Base-by-base conservation (phyloP, 139 green algal species). In the Chlorella sp. region DNA sequence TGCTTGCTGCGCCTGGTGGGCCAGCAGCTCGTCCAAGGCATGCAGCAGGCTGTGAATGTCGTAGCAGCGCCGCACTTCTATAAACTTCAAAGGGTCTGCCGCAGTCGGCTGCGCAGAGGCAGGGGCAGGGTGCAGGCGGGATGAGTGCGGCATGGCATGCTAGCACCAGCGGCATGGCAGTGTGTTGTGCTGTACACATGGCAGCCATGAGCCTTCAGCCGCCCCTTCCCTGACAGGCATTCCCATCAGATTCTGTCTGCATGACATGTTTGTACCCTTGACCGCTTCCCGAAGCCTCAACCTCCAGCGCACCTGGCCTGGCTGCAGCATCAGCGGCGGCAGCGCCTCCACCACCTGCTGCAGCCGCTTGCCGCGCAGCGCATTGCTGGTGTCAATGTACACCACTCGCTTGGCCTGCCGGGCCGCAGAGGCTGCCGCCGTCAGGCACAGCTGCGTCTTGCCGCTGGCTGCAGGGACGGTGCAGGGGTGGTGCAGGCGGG, bases 391-490 rank as follows among this genome's bases (percentile, higher is more conserved):
- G 76, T 90, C 87, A 16, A 90, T 20, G 16, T 73, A 90, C 23
- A 83, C 64, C 34, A 90, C 87, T 2, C 82, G 47, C 57, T 68
- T 56, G 25, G 67, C 56, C 15, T 56, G 15, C 16, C 36, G n/a
- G 0, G 76, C 75, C 1, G 87, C 72, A 13, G n/a, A 20, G n/a
- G 78, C 87, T 9, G 74, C 74, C 9, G 75, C 65, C 11, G 51
- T 55, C n/a, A 88, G 44, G 44, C 87, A 90, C 56, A 90, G 64
- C 76, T 90, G 87, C 3, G 87, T 90, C 82, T 90, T 90, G 65
- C 87, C 87, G 36, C 75, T 74, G 30, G 64, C 85, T 88, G 78
- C 62, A 47, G 26, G 32, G 25, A 0, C 26, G 25, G n/a, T n/a
- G n/a, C n/a, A n/a, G n/a, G n/a, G n/a, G n/a, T n/a, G n/a, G n/a